These are phyloP conservation scores for Candida pseudoglaebosa DNA, from an alignment of 805 yeast species.

Conservation along the genomic window DNA sequence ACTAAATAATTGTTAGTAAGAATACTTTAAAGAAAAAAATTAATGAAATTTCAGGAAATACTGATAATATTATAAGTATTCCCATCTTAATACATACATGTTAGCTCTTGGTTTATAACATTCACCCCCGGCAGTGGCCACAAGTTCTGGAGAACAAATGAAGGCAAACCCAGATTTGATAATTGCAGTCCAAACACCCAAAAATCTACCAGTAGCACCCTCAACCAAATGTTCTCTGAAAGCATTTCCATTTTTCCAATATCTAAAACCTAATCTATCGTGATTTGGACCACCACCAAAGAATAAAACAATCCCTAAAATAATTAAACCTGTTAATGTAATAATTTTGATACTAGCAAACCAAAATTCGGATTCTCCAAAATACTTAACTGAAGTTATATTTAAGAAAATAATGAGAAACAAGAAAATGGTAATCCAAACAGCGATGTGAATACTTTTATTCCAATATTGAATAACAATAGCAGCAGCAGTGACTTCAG, in stretches of 20 bases:
- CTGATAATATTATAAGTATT: too few species aligned
- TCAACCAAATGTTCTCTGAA: constrained; percentile 41
- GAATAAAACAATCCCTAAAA: constrained; percentile 31
- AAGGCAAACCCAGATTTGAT: constrained; percentile 65
- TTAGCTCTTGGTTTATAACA: constrained; percentile 31
- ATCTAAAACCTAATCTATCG: constrained; percentile 45
- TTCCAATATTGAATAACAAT: constrained; percentile 34
- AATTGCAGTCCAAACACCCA: constrained; percentile 60
- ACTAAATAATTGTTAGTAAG: too few species aligned
- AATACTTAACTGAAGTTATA: constrained; percentile 25
- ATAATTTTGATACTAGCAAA: constrained; percentile 30
- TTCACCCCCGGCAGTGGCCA: constrained; percentile 65
- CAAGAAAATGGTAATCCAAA: constrained; percentile 36
- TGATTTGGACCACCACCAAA: constrained; percentile 37
- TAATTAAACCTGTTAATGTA: constrained; percentile 27
- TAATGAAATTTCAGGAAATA: too few species aligned
- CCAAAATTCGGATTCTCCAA: constrained; percentile 37
- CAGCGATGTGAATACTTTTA: constrained; percentile 28
- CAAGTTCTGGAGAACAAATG: constrained; percentile 60
- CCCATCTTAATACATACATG: too few species aligned
- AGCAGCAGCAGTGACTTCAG: constrained; percentile 35
- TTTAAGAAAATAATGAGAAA: constrained; percentile 23
- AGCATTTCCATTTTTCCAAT: constrained; percentile 32
- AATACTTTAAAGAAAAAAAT: too few species aligned
- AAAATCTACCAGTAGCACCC: constrained; percentile 60